A percentile compares a stretch with the other conserved stretches of the same genome.
Evolutionary conservation across 1,284 basidiomycete species (phyloP).

Genomic region (Neonothopanus nambi): DNA sequence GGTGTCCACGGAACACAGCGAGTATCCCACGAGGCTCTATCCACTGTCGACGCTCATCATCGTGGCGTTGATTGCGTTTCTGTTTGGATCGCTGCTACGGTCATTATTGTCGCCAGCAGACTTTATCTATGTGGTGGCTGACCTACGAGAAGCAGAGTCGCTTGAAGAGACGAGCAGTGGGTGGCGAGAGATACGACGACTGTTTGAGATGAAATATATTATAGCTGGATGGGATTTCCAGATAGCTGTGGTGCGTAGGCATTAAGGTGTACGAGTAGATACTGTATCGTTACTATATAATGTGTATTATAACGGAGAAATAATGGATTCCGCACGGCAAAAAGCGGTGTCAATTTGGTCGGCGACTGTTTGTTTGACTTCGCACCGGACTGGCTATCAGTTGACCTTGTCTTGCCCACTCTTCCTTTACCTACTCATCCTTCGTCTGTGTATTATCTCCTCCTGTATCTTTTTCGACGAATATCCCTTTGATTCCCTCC

Average conservation of each 20-base stretch:
- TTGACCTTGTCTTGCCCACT: conserved; percentile 2
- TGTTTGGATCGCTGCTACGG: conserved; percentile 88
- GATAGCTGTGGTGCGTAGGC: conserved; percentile 75
- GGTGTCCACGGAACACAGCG: conserved; percentile 7
- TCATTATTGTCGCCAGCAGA: conserved; percentile 89
- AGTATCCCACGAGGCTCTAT: conserved; percentile 28
- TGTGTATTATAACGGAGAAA: conserved; percentile 1
- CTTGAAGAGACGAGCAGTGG: conserved; percentile 49
- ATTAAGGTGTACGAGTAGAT: conserved; percentile 32
- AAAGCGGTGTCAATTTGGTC: neutral
- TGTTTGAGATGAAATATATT: conserved; percentile 79
- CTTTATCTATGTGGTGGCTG: conserved; percentile 72
- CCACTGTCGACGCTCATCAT: conserved; percentile 70
- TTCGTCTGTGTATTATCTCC: conserved; percentile 15
- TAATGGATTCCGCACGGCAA: conserved; percentile 3
- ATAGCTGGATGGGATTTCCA: conserved; percentile 81
- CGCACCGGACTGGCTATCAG: conserved; percentile 7
- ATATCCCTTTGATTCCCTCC: conserved; percentile 15
- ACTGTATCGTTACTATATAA: neutral
- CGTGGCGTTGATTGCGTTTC: conserved; percentile 84
- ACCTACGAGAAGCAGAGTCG: conserved; percentile 52
- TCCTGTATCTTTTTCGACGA: conserved; percentile 9
- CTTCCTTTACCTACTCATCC: neutral
- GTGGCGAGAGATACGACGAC: conserved; percentile 82
- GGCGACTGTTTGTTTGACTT: conserved; percentile 12